Percentiles rank a stretch among this genome's conserved stretches.
Evolutionary conservation across 2,329 filamentous ascomycete species (phyloP).

Genomic region (Penicillium sp.): DNA sequence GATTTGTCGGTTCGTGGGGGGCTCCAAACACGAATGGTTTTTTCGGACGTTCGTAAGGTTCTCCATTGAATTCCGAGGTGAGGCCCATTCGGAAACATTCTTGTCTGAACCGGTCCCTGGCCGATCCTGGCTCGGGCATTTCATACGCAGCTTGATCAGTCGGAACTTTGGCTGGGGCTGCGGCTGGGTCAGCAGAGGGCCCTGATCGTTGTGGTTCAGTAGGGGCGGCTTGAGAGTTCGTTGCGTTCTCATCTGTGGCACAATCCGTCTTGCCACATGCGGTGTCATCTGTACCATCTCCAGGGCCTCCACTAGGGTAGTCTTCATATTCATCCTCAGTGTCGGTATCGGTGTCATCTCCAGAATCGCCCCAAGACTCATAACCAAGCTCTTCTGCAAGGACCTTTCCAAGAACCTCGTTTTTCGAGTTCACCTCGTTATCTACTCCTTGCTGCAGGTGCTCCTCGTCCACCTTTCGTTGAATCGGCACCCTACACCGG

Average conservation of each 20-base stretch:
- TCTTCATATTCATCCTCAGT: neutral
- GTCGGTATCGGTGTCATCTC: neutral
- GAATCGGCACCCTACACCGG: neutral
- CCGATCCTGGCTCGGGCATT: neutral
- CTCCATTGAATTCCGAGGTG: neutral
- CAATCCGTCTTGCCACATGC: neutral
- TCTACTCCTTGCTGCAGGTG: neutral
- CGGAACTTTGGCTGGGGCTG: neutral
- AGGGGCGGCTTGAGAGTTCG: neutral
- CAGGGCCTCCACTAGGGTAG: neutral
- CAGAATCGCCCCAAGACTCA: neutral
- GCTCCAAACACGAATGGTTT: neutral
- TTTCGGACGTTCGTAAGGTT: neutral
- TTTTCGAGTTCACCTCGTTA: neutral
- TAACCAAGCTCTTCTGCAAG: conserved; percentile 4
- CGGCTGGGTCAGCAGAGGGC: neutral
- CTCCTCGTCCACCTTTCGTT: neutral
- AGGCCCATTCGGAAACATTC: neutral
- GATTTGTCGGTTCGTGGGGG: neutral
- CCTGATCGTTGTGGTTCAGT: neutral
- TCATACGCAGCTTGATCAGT: neutral
- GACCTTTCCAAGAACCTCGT: neutral
- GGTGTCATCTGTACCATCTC: neutral
- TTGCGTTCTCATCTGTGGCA: neutral
- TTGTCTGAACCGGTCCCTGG: neutral